Conservation (phyloP, 805 yeast genomes). For the Zygosaccharomyces rouxii region DNA sequence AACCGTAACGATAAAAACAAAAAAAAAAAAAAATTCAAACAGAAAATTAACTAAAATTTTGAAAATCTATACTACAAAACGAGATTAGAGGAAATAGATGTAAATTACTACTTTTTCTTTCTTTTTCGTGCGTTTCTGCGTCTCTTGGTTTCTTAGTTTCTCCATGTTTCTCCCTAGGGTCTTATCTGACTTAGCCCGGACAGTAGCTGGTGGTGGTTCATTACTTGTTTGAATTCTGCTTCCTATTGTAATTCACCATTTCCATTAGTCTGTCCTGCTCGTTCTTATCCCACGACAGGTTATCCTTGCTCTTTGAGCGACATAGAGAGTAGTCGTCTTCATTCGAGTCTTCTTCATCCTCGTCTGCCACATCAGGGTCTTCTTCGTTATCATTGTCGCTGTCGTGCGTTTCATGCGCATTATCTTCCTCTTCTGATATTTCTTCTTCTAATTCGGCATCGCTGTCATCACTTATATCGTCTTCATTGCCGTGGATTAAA, state of each 20-base stretch:
- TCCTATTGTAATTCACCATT: constrained; percentile 25
- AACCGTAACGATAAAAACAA: background rate
- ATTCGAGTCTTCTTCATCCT: constrained; percentile 29
- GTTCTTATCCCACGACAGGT: constrained; percentile 30
- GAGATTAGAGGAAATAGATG: background rate
- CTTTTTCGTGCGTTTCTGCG: background rate
- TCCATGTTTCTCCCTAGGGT: background rate
- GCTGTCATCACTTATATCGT: constrained; percentile 19
- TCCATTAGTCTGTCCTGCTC: constrained; percentile 28
- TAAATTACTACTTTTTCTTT: background rate
- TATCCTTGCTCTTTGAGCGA: constrained; percentile 34
- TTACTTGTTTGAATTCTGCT: constrained; percentile 13
- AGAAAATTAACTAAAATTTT: constrained; percentile 1
- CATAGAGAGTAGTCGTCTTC: constrained; percentile 33
- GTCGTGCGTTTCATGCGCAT: constrained; percentile 8
- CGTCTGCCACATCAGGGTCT: constrained; percentile 14
- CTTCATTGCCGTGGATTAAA: constrained; percentile 14
- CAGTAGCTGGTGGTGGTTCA: background rate
- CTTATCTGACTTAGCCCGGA: background rate
- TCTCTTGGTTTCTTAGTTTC: background rate
- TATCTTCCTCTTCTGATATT: constrained; percentile 17
- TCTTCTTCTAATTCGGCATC: constrained; percentile 20
- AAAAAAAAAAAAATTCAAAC: constrained; percentile 1
- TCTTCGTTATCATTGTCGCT: constrained; percentile 17
- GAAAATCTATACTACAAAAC: constrained; percentile 5